A percentile compares a stretch with the other conserved stretches of the same genome.
Evolutionary conservation across 2,329 filamentous ascomycete species (phyloP).

Genomic region (Penicillium sp.): DNA sequence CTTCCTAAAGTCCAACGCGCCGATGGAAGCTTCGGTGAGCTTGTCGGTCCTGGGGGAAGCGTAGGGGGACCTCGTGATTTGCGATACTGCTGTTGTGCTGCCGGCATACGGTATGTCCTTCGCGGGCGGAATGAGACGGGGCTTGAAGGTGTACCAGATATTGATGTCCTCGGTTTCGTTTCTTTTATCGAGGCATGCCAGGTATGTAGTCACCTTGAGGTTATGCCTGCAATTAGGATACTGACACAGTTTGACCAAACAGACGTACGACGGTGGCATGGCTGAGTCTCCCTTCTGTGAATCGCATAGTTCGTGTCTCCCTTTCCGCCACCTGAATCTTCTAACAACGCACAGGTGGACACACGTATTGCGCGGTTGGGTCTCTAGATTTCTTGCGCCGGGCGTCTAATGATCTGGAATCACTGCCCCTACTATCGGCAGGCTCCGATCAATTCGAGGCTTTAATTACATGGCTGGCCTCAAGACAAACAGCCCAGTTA

Average conservation of each 20-base stretch:
- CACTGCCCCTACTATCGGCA: constrained; percentile 27
- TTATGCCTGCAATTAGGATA: not conserved
- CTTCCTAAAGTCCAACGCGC: constrained; percentile 70
- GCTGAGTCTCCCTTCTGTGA: constrained; percentile 76
- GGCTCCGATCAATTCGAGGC: constrained; percentile 35
- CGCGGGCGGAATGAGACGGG: constrained; percentile 60
- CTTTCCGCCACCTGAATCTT: constrained; percentile 12
- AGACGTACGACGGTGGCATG: constrained; percentile 84
- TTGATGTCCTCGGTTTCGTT: constrained; percentile 70
- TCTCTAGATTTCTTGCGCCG: constrained; percentile 74
- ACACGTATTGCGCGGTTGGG: constrained; percentile 83
- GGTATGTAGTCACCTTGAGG: constrained; percentile 36
- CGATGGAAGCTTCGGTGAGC: constrained; percentile 91
- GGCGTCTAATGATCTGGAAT: constrained; percentile 44
- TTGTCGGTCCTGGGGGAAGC: constrained; percentile 59
- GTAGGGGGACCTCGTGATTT: constrained; percentile 81
- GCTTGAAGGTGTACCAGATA: constrained; percentile 63
- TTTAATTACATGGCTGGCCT: constrained; percentile 58
- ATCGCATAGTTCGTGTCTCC: constrained; percentile 66
- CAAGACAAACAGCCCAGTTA: constrained; percentile 64
- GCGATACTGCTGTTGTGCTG: constrained; percentile 82
- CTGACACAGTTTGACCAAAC: constrained; percentile 24
- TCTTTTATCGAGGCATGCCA: constrained; percentile 68
- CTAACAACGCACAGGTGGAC: constrained; percentile 63
- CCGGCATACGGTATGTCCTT: constrained; percentile 78